Evolutionary conservation across 441 rosid species (phyloP).

Genomic region (Populus hybrid): DNA sequence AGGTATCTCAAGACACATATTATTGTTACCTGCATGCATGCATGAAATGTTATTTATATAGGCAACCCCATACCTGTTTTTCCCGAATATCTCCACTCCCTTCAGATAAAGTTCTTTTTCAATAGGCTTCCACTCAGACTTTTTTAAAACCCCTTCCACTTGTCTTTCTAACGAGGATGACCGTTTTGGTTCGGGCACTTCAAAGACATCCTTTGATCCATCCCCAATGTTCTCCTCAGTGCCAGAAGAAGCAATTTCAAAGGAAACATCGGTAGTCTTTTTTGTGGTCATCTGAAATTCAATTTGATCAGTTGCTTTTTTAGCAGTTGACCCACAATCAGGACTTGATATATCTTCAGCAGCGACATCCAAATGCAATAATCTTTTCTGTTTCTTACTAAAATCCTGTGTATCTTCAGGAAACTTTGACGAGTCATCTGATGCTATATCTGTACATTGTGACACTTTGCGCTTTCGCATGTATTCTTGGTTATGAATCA

Average conservation of each 20-base stretch:
- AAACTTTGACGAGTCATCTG: slow-evolving; percentile 19
- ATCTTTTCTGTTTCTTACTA: slow-evolving; percentile 51
- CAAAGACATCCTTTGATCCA: slow-evolving; percentile 28
- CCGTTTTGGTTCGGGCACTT: slow-evolving; percentile 33
- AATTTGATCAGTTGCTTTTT: slow-evolving; percentile 23
- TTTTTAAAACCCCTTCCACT: slow-evolving; percentile 16
- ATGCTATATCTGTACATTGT: slow-evolving; percentile 19
- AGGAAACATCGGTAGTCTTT: slow-evolving; percentile 19
- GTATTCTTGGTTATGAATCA: slow-evolving; percentile 25
- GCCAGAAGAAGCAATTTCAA: slow-evolving; percentile 20
- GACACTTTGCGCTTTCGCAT: slow-evolving; percentile 45
- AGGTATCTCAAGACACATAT: background rate
- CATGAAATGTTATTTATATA: background rate
- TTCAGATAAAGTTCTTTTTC: slow-evolving; percentile 71
- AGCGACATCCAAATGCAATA: slow-evolving; percentile 29
- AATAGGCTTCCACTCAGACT: slow-evolving; percentile 61
- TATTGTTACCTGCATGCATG: slow-evolving; percentile 11
- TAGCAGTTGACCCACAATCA: slow-evolving; percentile 27
- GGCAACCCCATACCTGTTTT: slow-evolving; percentile 66
- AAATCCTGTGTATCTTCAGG: slow-evolving; percentile 34
- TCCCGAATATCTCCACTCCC: slow-evolving; percentile 87
- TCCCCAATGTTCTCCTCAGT: slow-evolving; percentile 26
- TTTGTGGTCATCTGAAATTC: slow-evolving; percentile 26
- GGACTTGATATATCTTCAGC: slow-evolving; percentile 25
- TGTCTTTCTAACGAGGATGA: slow-evolving; percentile 21